A percentile compares a stretch with the other conserved stretches of the same genome.
Evolutionary conservation across 768 basidiomycete species (phyloP).

Genomic region (Aureoboletus auriporus): DNA sequence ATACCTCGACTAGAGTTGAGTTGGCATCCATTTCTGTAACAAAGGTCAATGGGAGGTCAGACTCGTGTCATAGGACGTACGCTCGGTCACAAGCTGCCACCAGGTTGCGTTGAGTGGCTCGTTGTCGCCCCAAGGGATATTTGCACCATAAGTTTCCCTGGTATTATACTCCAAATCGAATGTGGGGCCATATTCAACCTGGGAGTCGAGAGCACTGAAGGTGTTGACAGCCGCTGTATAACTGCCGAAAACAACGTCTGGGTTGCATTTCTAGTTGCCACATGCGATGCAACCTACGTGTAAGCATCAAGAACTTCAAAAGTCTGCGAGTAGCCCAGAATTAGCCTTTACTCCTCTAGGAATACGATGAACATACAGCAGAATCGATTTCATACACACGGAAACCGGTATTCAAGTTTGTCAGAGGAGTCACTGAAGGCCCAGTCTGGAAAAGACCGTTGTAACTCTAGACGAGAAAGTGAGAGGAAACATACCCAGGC

Average conservation of each 20-base stretch:
- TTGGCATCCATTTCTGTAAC: slow-evolving; percentile 54
- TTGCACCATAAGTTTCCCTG: slow-evolving; percentile 59
- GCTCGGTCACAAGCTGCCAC: slow-evolving; percentile 79
- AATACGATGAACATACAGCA: slow-evolving; percentile 37
- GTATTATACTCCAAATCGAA: slow-evolving; percentile 65
- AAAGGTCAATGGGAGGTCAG: background rate
- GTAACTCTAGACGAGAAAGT: slow-evolving; percentile 3
- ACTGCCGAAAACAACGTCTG: slow-evolving; percentile 30
- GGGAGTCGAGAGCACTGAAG: slow-evolving; percentile 55
- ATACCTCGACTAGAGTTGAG: slow-evolving; percentile 53
- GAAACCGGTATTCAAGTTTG: slow-evolving; percentile 74
- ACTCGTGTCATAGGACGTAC: slow-evolving; percentile 31
- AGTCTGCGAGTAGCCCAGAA: slow-evolving; percentile 40
- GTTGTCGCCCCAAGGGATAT: slow-evolving; percentile 50
- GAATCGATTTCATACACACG: slow-evolving; percentile 47
- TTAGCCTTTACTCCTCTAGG: background rate
- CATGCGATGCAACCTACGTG: slow-evolving; percentile 46
- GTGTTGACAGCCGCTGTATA: slow-evolving; percentile 62
- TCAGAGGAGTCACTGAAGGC: slow-evolving; percentile 67
- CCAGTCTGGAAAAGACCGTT: slow-evolving; percentile 43
- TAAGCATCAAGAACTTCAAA: slow-evolving; percentile 77
- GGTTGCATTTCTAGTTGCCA: background rate
- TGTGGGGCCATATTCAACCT: slow-evolving; percentile 54
- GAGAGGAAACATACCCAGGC: slow-evolving; percentile 39
- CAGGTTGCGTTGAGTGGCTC: slow-evolving; percentile 79